A percentile compares a stretch with the other conserved stretches of the same genome.
Evolutionary conservation across 2,329 filamentous ascomycete genomes (phyloP).

Genomic region (Domatiomyces catenatus): DNA sequence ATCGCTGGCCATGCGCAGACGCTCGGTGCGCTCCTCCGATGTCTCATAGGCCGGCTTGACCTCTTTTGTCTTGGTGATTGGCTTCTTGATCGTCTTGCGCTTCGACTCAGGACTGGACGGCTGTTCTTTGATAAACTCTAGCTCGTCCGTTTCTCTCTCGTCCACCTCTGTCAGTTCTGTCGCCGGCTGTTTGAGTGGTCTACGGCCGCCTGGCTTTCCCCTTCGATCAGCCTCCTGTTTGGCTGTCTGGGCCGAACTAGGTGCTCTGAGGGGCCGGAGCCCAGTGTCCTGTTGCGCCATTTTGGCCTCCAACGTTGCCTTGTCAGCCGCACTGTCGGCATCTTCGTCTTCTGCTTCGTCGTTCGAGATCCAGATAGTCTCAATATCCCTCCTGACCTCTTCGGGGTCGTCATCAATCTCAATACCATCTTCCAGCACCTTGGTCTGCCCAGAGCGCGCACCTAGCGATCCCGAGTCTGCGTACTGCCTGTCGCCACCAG

Average conservation of each 20-base stretch:
- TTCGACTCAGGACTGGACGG: conserved; percentile 26
- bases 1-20: conserved; percentile 19
- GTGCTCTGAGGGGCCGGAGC: conserved; percentile 10
- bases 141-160: not conserved
- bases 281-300: conserved; percentile 22
- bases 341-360: conserved; percentile 32
- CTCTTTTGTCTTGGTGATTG: conserved; percentile 9
- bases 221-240: not conserved
- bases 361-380: conserved; percentile 41
- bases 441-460: not conserved
- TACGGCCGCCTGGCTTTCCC: not conserved
- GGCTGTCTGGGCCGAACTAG: not conserved
- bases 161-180: not conserved
- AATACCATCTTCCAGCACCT: conserved; percentile 11
- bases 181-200: not conserved
- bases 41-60: conserved; percentile 9
- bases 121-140: conserved; percentile 16
- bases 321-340: conserved; percentile 26
- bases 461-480: not conserved
- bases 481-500: no score
- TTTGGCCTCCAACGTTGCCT: conserved; percentile 32
- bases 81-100: conserved; percentile 27
- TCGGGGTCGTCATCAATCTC: conserved; percentile 37
- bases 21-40: conserved; percentile 15
- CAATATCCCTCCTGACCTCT: conserved; percentile 33